Evolutionary conservation across 441 rosid genomes (phyloP).

Genomic region (Macaranga tanarius): DNA sequence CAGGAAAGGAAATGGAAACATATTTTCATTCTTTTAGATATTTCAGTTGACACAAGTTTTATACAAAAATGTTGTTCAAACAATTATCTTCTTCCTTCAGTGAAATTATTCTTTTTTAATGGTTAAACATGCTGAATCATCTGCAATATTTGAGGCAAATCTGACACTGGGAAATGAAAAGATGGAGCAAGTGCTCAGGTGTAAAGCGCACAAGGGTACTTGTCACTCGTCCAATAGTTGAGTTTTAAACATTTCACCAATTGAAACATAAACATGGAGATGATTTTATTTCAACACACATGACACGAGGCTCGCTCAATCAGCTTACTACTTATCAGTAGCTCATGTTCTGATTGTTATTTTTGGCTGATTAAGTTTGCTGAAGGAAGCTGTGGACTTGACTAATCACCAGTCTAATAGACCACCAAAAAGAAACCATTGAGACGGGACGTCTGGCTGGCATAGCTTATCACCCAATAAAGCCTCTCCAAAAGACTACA

Average conservation of each 20-base stretch:
- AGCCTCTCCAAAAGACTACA: constrained; percentile 48
- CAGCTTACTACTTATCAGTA: background rate
- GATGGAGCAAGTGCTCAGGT: too few species aligned
- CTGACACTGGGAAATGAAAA: too few species aligned
- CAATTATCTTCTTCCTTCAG: background rate
- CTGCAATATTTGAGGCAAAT: background rate
- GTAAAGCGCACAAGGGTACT: too few species aligned
- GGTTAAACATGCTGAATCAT: background rate
- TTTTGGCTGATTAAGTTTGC: background rate
- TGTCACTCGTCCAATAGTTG: too few species aligned
- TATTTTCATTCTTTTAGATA: background rate
- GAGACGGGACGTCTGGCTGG: background rate
- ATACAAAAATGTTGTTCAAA: background rate
- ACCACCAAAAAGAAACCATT: background rate
- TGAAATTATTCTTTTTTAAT: background rate
- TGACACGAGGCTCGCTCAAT: too few species aligned
- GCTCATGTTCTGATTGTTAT: background rate
- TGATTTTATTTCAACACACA: background rate
- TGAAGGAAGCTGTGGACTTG: background rate
- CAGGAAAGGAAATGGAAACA: background rate
- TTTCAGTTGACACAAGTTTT: background rate
- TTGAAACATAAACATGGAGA: background rate
- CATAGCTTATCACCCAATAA: constrained; percentile 53
- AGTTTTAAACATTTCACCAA: too few species aligned
- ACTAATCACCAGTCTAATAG: background rate